Conservation (phyloP, 257 asterid genomes). For the Voacanga thouarsii region DNA sequence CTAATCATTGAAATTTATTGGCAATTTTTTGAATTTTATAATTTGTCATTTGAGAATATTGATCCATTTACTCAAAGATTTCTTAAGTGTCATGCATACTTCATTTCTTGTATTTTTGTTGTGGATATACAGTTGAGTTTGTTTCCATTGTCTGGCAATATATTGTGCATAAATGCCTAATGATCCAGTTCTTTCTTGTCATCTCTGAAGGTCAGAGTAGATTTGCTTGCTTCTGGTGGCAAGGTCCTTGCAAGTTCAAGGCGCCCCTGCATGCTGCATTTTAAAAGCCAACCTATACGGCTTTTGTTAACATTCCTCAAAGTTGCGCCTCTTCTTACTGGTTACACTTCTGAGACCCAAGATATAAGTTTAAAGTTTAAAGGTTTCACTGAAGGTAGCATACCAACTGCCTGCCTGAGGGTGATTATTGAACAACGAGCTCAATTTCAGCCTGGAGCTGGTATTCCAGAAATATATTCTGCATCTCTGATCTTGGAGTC, state of each 20-base stretch:
- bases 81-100: background rate
- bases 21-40: background rate
- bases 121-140: background rate
- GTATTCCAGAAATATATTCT: slow-evolving; percentile 75
- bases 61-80: background rate
- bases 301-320: slow-evolving; percentile 59
- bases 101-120: background rate
- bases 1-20: background rate
- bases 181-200: background rate
- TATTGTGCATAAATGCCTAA: background rate
- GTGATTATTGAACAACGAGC: slow-evolving; percentile 77
- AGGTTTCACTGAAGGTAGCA: slow-evolving; percentile 56
- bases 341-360: slow-evolving; percentile 76
- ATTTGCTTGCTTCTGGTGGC: slow-evolving; percentile 63
- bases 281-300: slow-evolving; percentile 67
- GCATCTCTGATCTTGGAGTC: slow-evolving; percentile 63
- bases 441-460: slow-evolving; percentile 60
- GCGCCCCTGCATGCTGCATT: slow-evolving; percentile 71
- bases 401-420: slow-evolving; percentile 66
- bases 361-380: slow-evolving; percentile 43
- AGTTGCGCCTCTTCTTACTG: slow-evolving; percentile 64
- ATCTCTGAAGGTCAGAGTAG: slow-evolving; percentile 58
- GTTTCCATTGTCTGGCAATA: too few relatives aligned
- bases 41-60: background rate
- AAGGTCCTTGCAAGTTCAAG: slow-evolving; percentile 50